phyloP scores from a whole-genome alignment of 23 red algal species.

The Gracilaria gracilis region DNA sequence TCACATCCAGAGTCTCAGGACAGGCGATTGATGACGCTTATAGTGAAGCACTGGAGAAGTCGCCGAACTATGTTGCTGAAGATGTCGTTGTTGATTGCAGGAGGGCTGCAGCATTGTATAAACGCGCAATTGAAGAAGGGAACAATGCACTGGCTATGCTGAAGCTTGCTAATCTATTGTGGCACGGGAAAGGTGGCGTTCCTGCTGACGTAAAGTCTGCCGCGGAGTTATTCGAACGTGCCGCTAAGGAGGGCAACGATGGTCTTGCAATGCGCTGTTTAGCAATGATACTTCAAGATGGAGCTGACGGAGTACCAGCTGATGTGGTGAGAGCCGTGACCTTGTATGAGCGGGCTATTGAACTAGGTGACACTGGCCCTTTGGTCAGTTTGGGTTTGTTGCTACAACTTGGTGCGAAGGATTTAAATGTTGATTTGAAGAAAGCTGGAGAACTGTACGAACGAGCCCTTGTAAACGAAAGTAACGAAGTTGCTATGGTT shows the following conservation, averaged over 20 bases:
- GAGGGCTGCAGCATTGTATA: neutral
- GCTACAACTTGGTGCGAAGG: neutral
- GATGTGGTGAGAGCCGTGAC: too few species aligned
- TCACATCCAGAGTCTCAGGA: too few species aligned
- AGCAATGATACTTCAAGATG: too few species aligned
- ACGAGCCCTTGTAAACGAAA: neutral
- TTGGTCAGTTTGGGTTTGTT: slow-evolving; percentile 21
- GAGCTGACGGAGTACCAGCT: too few species aligned
- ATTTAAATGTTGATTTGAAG: neutral
- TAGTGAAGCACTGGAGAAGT: too few species aligned
- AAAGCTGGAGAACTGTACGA: slow-evolving; percentile 2
- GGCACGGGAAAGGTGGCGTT: slow-evolving; percentile 4
- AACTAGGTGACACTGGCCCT: neutral
- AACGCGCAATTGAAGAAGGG: neutral
- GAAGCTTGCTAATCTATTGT: slow-evolving; percentile 19
- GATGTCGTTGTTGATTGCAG: neutral
- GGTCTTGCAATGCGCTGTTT: too few species aligned
- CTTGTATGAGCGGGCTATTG: too few species aligned
- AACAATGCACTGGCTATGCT: neutral
- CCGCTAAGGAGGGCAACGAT: neutral
- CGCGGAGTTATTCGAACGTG: neutral
- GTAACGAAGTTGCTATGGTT: slow-evolving; percentile 1
- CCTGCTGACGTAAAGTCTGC: neutral
- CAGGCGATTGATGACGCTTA: too few species aligned
- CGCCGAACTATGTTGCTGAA: too few species aligned